A percentile compares a stretch with the other conserved stretches of the same genome.
Evolutionary conservation across 352 stramenopile species (phyloP).

Genomic region (Pilasporangium apinafurcum): DNA sequence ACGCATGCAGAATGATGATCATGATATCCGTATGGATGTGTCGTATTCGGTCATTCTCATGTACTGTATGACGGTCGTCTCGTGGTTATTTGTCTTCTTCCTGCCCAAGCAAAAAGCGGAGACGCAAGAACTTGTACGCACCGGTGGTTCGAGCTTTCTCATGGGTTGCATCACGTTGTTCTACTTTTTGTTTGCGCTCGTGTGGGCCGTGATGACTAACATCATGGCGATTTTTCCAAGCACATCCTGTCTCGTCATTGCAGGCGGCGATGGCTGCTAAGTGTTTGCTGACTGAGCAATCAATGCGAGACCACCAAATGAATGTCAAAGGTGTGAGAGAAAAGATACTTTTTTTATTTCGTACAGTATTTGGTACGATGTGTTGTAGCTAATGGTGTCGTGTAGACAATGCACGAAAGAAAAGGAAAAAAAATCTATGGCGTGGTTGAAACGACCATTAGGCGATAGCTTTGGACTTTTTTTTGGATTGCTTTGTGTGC

Average conservation of each 20-base stretch:
- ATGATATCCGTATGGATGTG: conserved; percentile 24
- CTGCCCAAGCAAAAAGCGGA: conserved; percentile 43
- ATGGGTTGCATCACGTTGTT: conserved; percentile 23
- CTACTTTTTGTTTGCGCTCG: conserved; percentile 19
- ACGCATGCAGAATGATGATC: conserved; percentile 28
- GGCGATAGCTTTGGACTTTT: too few species aligned
- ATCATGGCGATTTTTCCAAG: conserved; percentile 16
- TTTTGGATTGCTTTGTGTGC: too few species aligned
- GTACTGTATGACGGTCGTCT: conserved; percentile 20
- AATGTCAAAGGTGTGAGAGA: too few species aligned
- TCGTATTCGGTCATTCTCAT: conserved; percentile 31
- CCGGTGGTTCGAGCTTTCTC: conserved; percentile 27
- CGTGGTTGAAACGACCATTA: too few species aligned
- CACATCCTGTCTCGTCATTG: conserved; percentile 19
- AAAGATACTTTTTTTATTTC: too few species aligned
- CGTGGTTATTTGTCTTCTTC: conserved; percentile 26
- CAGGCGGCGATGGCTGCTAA: conserved; percentile 11
- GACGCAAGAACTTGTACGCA: conserved; percentile 27
- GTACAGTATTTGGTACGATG: too few species aligned
- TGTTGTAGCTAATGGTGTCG: too few species aligned
- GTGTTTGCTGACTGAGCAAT: too few species aligned
- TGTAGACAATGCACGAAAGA: too few species aligned
- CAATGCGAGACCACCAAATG: too few species aligned
- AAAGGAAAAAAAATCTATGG: too few species aligned
- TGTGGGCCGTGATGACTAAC: conserved; percentile 15